Evolutionary conservation across 2,329 filamentous ascomycete species (phyloP).

Genomic region (Hypoxylon sp.): DNA sequence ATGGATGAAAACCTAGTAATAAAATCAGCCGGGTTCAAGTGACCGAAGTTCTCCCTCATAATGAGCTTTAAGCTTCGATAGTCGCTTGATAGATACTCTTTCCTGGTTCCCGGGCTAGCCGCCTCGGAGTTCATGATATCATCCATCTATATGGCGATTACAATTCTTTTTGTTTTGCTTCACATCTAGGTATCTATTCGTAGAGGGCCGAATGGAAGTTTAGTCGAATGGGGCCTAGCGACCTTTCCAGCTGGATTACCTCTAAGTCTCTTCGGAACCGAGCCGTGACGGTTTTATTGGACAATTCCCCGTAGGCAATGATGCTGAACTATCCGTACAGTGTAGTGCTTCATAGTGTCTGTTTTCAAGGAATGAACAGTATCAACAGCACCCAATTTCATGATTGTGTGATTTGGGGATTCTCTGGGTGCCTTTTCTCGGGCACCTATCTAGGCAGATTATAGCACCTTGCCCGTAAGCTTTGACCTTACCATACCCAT

Average conservation of each 20-base stretch:
- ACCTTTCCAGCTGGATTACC: not conserved
- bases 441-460: not conserved
- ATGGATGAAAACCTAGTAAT: not conserved
- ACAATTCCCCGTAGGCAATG: not conserved
- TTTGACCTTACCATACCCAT: not conserved
- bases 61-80: constrained; percentile 24
- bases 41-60: constrained; percentile 9
- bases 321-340: not conserved
- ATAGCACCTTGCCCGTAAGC: not conserved
- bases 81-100: constrained; percentile 21
- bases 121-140: constrained; percentile 42
- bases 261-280: not conserved
- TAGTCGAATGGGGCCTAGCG: not conserved
- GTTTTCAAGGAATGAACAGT: not conserved
- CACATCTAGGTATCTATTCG: not conserved
- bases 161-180: constrained; percentile 9
- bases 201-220: not conserved
- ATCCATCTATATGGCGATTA: constrained; percentile 24
- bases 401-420: not conserved
- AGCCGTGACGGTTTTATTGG: not conserved
- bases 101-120: constrained; percentile 16
- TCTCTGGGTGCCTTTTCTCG: not conserved
- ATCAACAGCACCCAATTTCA: not conserved
- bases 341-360: not conserved
- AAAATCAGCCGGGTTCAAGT: not conserved